These are phyloP conservation scores for Ministeria vibrans DNA, from an alignment of 78 protist genomes.

Conservation along the genomic window DNA sequence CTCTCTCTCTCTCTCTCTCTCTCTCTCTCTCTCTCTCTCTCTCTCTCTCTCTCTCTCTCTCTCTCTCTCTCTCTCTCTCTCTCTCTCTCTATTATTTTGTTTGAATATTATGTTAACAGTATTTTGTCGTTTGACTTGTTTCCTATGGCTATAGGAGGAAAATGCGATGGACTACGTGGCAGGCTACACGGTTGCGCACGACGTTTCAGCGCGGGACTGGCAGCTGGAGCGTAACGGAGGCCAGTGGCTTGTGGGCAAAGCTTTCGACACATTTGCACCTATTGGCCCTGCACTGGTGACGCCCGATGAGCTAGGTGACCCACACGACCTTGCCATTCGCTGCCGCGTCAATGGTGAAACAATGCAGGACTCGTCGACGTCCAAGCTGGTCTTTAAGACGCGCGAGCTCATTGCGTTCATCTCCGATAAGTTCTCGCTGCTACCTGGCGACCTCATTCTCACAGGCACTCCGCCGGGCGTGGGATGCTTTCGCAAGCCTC, in stretches of 20 bases:
- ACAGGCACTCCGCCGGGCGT: constrained; percentile 34
- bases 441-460: constrained; percentile 21
- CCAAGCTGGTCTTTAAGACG: not conserved
- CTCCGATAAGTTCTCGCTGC: constrained; percentile 1
- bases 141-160: no score
- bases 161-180: not conserved
- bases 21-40: no score
- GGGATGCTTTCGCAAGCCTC: constrained; percentile 30
- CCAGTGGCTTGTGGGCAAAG: constrained; percentile 27
- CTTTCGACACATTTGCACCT: constrained; percentile 20
- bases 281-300: constrained; percentile 18
- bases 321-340: constrained; percentile 1
- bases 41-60: no score
- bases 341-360: constrained; percentile 5
- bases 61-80: not conserved
- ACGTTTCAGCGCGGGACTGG: constrained; percentile 25
- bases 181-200: constrained; percentile 25
- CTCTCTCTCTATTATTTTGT: not conserved
- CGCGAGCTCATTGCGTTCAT: not conserved
- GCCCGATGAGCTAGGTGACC: not conserved
- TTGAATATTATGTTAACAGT: no score
- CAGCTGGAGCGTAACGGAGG: constrained; percentile 19
- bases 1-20: no score
- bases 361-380: constrained; percentile 15
- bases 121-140: no score